Conservation (phyloP, 2,329 filamentous ascomycete genomes). For the Paracorniculantispora psalliotae region DNA sequence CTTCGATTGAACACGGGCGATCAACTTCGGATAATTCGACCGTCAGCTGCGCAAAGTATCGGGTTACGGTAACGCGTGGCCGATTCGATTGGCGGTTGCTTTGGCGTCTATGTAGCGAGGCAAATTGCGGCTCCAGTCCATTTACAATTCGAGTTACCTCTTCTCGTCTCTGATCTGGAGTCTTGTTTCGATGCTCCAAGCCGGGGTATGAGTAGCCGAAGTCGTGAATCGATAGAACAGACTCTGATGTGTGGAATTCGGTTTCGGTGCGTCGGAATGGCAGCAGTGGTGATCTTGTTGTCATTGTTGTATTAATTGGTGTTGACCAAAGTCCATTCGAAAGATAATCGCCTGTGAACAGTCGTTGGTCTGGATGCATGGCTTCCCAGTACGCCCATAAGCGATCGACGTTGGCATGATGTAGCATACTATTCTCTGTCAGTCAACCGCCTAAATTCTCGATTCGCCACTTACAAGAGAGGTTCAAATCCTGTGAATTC, state of each 20-base stretch:
- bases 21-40: slow-evolving; percentile 32
- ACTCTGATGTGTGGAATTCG: slow-evolving; percentile 38
- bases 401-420: slow-evolving; percentile 57
- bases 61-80: slow-evolving; percentile 12
- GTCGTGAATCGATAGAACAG: slow-evolving; percentile 27
- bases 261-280: slow-evolving; percentile 42
- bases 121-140: slow-evolving; percentile 23
- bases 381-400: slow-evolving; percentile 55
- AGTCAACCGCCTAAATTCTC: background rate
- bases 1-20: slow-evolving; percentile 30
- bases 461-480: slow-evolving; percentile 32
- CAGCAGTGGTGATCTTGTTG: slow-evolving; percentile 40
- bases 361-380: slow-evolving; percentile 31
- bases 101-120: background rate
- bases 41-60: slow-evolving; percentile 31
- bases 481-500: slow-evolving; percentile 42
- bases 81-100: background rate
- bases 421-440: slow-evolving; percentile 33
- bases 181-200: slow-evolving; percentile 31
- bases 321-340: slow-evolving; percentile 37
- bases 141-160: slow-evolving; percentile 31
- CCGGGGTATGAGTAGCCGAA: slow-evolving; percentile 38
- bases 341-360: slow-evolving; percentile 32
- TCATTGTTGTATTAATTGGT: slow-evolving; percentile 34
- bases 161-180: slow-evolving; percentile 24